Evolutionary conservation across 2,329 filamentous ascomycete species (phyloP), one percentile per base, ranked within the genome.

Genomic region (Aspergillus brasiliensis): DNA sequence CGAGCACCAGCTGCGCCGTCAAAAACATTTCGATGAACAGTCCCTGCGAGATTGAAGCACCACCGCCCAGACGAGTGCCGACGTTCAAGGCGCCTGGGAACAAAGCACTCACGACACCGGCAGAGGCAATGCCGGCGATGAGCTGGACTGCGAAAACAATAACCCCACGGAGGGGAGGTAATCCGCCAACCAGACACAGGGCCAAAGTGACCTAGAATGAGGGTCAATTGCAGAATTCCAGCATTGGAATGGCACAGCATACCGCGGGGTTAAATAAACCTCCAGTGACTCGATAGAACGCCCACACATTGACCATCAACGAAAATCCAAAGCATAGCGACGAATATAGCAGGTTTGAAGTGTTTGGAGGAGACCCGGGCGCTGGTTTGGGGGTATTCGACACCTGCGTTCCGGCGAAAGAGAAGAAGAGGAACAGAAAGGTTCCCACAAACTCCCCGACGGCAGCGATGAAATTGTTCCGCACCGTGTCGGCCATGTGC

Each of bases 11-110:
- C 69, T 88, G 81, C 0, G 85, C 78, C 0, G 87, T 90, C 38
- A 89, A 78, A 67, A 89, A 87, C 77, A 87, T 83, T 73, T 90
- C 88, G 51, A 90, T 82, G 69, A 90, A 88, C 42, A 90, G 76
- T 6, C 87, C 88, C 60, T 86, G 86, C 0, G 78, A 78, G 8
- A 81, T 77, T 59, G 77, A 83, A 3, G 83, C 78, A 11, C 81
- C 82, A 10, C 78, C 77, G 1, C 80, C 79, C 2, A 90, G 79
- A 4, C 78, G 77, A n/a, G 87, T 89, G 51, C 76, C 76, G 5
- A 88, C 86, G 5, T 79, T 77, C 17, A 88, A 71, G 2, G 78
- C 74, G 0, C 84, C 85, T 0, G 87, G 86, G n/a, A 88, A 79
- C 4, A 90, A 75, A 1, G 78, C 83, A 34, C 81, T 79, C 1